phyloP scores from a whole-genome alignment of 2,329 filamentous ascomycete genomes.

The Fusarium sp. region DNA sequence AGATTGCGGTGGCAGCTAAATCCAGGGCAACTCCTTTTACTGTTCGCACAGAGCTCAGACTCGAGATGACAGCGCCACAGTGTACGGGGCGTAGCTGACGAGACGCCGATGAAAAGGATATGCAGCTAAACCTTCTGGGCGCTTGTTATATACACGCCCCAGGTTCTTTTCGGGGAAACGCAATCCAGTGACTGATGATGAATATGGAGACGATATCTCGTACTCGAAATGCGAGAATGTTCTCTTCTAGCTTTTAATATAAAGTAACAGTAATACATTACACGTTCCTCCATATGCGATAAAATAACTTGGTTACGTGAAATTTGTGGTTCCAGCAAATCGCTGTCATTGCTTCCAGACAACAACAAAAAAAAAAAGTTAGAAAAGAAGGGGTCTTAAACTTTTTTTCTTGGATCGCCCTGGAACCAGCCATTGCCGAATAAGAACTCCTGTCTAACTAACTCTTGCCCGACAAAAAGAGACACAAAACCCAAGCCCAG shows the following conservation, averaged over 20 bases:
- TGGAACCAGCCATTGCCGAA: constrained; percentile 32
- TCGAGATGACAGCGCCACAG: constrained; percentile 20
- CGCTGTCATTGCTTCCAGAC: constrained; percentile 2
- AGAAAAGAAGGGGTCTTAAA: constrained; percentile 29
- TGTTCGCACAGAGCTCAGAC: constrained; percentile 13
- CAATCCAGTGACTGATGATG: constrained; percentile 7
- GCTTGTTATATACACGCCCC: constrained; percentile 31
- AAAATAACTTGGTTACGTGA: neutral
- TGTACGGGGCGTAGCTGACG: constrained; percentile 36
- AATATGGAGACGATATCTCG: constrained; percentile 3
- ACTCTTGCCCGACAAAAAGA: constrained; percentile 11
- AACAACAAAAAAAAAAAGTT: constrained; percentile 19
- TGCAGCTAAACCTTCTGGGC: constrained; percentile 36
- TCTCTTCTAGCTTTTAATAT: neutral
- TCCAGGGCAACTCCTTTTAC: constrained; percentile 21
- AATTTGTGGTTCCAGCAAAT: neutral
- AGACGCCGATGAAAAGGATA: constrained; percentile 17
- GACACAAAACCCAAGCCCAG: neutral
- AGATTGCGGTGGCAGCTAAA: constrained; percentile 42
- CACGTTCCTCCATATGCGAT: neutral
- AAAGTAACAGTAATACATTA: neutral
- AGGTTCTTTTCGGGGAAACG: constrained; percentile 4
- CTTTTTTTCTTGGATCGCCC: constrained; percentile 5
- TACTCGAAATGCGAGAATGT: constrained; percentile 9
- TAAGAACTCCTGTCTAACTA: constrained; percentile 14